phyloP scores from a whole-genome alignment of 2,329 filamentous ascomycete species.

The Calonectria henricotiae region DNA sequence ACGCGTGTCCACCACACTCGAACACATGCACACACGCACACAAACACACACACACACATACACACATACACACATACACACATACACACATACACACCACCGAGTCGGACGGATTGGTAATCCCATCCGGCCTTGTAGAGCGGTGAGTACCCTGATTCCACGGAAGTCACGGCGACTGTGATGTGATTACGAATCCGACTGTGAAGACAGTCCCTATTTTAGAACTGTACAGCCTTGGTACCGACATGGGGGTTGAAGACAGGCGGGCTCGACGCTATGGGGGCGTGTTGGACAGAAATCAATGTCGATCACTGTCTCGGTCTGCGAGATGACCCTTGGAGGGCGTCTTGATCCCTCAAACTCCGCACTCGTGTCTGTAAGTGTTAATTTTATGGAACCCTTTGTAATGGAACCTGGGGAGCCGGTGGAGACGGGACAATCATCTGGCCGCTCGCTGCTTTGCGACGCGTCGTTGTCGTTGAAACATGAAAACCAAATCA shows the following conservation, averaged over 20 bases:
- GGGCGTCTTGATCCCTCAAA: neutral
- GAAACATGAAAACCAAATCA: neutral
- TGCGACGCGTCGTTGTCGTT: neutral
- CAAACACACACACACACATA: neutral
- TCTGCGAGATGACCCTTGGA: too few relatives aligned
- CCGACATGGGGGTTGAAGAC: neutral
- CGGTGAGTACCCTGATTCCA: neutral
- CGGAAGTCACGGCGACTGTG: slow-evolving; percentile 28
- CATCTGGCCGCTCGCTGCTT: neutral
- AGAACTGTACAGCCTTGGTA: slow-evolving; percentile 9
- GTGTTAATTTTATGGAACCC: neutral
- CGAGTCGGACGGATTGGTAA: slow-evolving; percentile 28
- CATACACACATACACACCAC: neutral
- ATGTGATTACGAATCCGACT: slow-evolving; percentile 30
- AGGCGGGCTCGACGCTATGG: too few relatives aligned
- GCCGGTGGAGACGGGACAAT: neutral
- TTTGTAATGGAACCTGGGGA: neutral
- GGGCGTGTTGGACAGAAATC: neutral
- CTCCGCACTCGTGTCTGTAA: neutral
- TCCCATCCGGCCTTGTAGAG: neutral
- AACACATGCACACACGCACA: neutral
- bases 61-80: neutral
- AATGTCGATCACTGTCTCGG: slow-evolving; percentile 11
- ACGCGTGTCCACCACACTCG: neutral
- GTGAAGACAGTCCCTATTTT: slow-evolving; percentile 25